Conservation (phyloP, 2,329 filamentous ascomycete genomes). For the Fusarium napiforme region DNA sequence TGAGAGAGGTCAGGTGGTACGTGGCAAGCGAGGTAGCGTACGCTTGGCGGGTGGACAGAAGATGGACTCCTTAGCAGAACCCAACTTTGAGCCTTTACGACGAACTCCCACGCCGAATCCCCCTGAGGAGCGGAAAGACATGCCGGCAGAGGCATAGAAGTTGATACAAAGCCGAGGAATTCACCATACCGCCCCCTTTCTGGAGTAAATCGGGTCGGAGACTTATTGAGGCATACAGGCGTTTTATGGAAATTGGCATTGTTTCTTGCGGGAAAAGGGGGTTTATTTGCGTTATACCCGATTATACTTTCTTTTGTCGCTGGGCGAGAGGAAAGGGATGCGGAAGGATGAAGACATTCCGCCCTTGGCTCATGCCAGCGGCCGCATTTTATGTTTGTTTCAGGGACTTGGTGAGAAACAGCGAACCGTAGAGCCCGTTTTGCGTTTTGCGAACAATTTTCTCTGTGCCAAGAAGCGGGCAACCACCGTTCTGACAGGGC, state of each 20-base stretch:
- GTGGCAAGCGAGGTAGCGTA: constrained; percentile 74
- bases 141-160: constrained; percentile 29
- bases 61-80: constrained; percentile 50
- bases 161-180: background rate
- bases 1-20: constrained; percentile 77
- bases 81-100: constrained; percentile 54
- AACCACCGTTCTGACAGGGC: constrained; percentile 20
- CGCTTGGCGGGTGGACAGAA: constrained; percentile 64
- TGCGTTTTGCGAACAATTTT: constrained; percentile 33
- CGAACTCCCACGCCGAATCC: constrained; percentile 50
- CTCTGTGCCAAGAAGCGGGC: constrained; percentile 19
- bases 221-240: constrained; percentile 31
- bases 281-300: constrained; percentile 49
- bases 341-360: constrained; percentile 23
- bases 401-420: constrained; percentile 26
- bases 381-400: constrained; percentile 33
- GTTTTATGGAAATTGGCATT: constrained; percentile 28
- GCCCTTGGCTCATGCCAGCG: constrained; percentile 30
- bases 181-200: background rate
- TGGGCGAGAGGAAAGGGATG: constrained; percentile 31
- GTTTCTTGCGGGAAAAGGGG: constrained; percentile 30
- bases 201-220: constrained; percentile 19
- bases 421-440: constrained; percentile 27
- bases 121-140: constrained; percentile 39
- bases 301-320: constrained; percentile 44